Percentiles rank a stretch among this genome's conserved stretches.
Evolutionary conservation across 2,329 filamentous ascomycete species (phyloP).

Genomic region (Bipolaris bicolor): DNA sequence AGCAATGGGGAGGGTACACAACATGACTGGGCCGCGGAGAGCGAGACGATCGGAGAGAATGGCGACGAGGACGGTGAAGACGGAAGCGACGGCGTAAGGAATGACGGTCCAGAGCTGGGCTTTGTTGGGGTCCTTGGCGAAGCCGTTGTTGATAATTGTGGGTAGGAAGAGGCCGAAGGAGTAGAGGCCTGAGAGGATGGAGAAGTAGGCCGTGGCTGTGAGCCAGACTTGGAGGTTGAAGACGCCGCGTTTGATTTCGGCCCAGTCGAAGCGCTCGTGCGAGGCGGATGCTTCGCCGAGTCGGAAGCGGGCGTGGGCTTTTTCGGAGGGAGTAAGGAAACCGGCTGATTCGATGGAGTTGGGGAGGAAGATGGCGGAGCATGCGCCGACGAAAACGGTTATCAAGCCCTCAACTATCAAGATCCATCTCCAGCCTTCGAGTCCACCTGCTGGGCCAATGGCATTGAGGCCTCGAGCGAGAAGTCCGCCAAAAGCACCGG

Average conservation of each 20-base stretch:
- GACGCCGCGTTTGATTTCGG: constrained; percentile 66
- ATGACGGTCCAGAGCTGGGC: constrained; percentile 69
- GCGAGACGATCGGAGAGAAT: constrained; percentile 66
- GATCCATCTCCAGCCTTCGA: constrained; percentile 67
- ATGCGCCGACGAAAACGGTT: constrained; percentile 60
- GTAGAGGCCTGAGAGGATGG: constrained; percentile 64
- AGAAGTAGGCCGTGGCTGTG: constrained; percentile 66
- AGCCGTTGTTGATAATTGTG: constrained; percentile 66
- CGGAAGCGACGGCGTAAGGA: constrained; percentile 66
- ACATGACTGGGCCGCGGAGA: constrained; percentile 66
- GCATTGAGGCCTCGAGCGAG: constrained; percentile 66
- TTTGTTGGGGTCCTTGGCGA: constrained; percentile 61
- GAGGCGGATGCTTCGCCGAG: constrained; percentile 47
- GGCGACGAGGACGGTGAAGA: constrained; percentile 60
- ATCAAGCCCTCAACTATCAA: constrained; percentile 65
- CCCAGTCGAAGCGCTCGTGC: constrained; percentile 63
- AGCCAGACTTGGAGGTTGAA: constrained; percentile 68
- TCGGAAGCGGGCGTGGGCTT: constrained; percentile 56
- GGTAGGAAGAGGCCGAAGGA: constrained; percentile 70
- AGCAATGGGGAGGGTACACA: constrained; percentile 66
- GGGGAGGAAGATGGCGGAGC: constrained; percentile 62
- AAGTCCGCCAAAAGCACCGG: constrained; percentile 68
- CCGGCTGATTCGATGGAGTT: constrained; percentile 61
- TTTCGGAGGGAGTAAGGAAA: constrained; percentile 62
- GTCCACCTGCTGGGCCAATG: constrained; percentile 62